These are phyloP conservation scores for Prunus fruticosa DNA, from an alignment of 306 rosid species.

Conservation along the genomic window DNA sequence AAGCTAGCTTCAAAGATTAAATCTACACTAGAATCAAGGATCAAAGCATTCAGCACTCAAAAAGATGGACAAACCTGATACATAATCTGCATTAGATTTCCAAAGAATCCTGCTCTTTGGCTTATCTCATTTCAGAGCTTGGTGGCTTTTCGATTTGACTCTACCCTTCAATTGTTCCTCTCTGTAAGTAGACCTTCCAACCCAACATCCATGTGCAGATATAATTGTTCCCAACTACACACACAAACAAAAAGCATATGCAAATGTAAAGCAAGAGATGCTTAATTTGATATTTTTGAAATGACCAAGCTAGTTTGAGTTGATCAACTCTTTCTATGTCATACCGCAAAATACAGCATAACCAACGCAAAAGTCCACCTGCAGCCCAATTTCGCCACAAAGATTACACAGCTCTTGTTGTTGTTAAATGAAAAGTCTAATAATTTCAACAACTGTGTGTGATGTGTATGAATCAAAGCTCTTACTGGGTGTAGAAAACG, in stretches of 20 bases:
- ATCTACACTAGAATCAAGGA: background rate
- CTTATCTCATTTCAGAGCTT: constrained; percentile 39
- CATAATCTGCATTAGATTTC: constrained; percentile 51
- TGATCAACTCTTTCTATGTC: constrained; percentile 9
- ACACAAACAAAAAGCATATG: background rate
- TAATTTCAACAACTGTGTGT: background rate
- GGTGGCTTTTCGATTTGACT: constrained; percentile 25
- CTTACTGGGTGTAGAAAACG: constrained; percentile 35
- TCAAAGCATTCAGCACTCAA: background rate
- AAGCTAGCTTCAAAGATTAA: no score
- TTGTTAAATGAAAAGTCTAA: no score
- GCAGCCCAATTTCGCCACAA: constrained; percentile 5
- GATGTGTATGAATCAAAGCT: background rate
- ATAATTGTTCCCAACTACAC: constrained; percentile 52
- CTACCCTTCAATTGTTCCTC: constrained; percentile 31
- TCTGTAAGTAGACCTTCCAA: constrained; percentile 18
- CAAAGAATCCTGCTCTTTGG: constrained; percentile 51
- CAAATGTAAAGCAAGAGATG: background rate
- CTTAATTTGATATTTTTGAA: background rate
- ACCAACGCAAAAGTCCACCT: constrained; percentile 82
- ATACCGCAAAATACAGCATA: constrained; percentile 58
- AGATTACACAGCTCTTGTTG: no score
- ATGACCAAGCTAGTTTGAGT: background rate
- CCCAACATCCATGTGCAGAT: constrained; percentile 60
- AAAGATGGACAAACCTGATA: constrained; percentile 39